Base-by-base conservation (phyloP, 2,329 filamentous ascomycete species). In the Dactylella cylindrospora region DNA sequence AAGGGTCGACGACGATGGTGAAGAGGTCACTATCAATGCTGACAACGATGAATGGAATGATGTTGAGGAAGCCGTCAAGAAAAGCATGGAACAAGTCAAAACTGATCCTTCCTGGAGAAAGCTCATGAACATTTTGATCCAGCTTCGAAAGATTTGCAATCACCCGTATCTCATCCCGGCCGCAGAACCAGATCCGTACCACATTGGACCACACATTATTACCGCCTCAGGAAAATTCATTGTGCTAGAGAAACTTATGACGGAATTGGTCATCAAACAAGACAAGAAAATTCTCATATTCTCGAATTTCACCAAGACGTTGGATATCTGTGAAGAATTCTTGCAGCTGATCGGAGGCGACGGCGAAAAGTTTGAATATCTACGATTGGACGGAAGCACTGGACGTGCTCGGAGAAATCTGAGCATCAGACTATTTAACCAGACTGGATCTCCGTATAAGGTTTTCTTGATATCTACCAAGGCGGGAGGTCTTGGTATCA, bases 261-360 rank as follows among this genome's bases (percentile, higher is more conserved):
- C 74, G 9, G 74, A 78, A 53, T 70, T 77, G 1, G 75, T 80
- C 1, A 68, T 79, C 43, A 74, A 76, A 52, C 72, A 78, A 41
- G 70, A 71, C n/a, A 77, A 78, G 66, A 81, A 81, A 64, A 72
- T 81, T 0, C 70, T 82, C 4, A 78, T 82, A n/a, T 82, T 82
- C 57, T 80, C 78, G 0, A 74, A 77, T 1, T 81, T 80, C 55
- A 79, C 77, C 0, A 70, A 71, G 8, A 78, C 76, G 2, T 71
- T 82, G 0, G 74, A 80, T 60, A 74, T 76, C 15, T 77, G 76
- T 29, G 78, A 81, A 51, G 78, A 80, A 47, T 70, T 81, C 0
- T 66, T 82, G 0, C 66, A 70, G 0, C 67, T 77, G 5, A 74
- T 78, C 40, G 74, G 77, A 40, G 73, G 72, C 9, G 70, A 72